phyloP scores from a whole-genome alignment of 805 yeast genomes.

The Brettanomyces sp. region DNA sequence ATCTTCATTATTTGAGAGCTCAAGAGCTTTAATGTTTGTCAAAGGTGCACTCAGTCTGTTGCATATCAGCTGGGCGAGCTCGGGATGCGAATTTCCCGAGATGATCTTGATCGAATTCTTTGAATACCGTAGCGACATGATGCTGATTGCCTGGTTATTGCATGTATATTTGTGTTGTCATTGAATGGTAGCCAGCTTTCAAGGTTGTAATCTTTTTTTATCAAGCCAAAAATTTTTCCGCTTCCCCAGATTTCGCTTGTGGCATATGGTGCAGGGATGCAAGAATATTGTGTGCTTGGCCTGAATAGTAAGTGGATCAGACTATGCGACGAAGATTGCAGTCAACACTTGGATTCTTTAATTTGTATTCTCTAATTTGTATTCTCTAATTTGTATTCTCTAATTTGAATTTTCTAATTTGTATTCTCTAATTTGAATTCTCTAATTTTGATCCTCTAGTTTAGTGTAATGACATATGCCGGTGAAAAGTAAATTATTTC shows the following conservation, averaged over 20 bases:
- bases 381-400: too few species aligned
- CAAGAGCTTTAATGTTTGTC: slow-evolving; percentile 71
- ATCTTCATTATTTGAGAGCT: slow-evolving; percentile 70
- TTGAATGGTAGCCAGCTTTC: not conserved
- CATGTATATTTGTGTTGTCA: too few species aligned
- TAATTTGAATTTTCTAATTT: too few species aligned
- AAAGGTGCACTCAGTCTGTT: slow-evolving; percentile 54
- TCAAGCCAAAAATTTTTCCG: not conserved
- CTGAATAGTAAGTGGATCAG: too few species aligned
- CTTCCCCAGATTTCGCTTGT: not conserved
- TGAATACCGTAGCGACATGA: slow-evolving; percentile 24
- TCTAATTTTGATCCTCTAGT: too few species aligned
- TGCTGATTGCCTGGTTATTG: too few species aligned
- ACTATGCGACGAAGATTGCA: too few species aligned
- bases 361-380: too few species aligned
- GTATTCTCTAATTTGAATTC: too few species aligned
- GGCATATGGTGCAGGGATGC: not conserved
- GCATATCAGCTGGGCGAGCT: slow-evolving; percentile 66
- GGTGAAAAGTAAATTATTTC: too few species aligned
- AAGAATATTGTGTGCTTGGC: not conserved
- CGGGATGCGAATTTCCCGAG: slow-evolving; percentile 74
- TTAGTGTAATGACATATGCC: too few species aligned
- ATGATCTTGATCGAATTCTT: slow-evolving; percentile 41
- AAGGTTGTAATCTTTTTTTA: not conserved
- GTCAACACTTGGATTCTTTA: too few species aligned